These are phyloP conservation scores for Populus simonii DNA, from an alignment of 345 rosid genomes.

Conservation along the genomic window DNA sequence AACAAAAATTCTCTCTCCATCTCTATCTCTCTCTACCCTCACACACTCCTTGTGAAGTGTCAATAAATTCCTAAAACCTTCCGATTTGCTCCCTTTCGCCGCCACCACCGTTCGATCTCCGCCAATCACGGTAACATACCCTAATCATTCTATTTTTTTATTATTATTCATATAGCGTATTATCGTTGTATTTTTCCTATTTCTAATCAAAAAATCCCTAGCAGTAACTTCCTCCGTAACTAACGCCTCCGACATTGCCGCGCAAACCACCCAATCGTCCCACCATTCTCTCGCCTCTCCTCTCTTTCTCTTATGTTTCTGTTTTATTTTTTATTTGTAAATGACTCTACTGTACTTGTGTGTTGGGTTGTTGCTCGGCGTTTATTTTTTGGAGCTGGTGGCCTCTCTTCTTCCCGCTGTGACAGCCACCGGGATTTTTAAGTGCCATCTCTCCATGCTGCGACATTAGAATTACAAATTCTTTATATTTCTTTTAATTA, in stretches of 20 bases:
- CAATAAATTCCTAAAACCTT: neutral
- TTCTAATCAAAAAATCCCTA: neutral
- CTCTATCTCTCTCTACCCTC: neutral
- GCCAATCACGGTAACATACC: neutral
- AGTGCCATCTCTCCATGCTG: neutral
- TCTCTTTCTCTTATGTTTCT: neutral
- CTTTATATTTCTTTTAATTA: neutral
- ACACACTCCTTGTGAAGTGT: neutral
- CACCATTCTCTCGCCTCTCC: neutral
- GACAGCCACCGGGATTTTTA: neutral
- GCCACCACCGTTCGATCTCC: neutral
- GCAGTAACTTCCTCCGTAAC: neutral
- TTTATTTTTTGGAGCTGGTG: neutral
- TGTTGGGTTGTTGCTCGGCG: neutral
- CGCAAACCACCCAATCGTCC: neutral
- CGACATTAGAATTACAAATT: neutral
- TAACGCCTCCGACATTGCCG: neutral
- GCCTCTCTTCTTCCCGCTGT: neutral
- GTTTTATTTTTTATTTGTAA: neutral
- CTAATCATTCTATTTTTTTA: neutral
- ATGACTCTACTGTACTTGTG: neutral
- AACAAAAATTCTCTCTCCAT: no score
- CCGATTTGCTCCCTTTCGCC: neutral
- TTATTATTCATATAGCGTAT: neutral
- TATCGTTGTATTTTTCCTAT: neutral